Evolutionary conservation across 306 rosid species (phyloP).

Genomic region (Quercus glauca): DNA sequence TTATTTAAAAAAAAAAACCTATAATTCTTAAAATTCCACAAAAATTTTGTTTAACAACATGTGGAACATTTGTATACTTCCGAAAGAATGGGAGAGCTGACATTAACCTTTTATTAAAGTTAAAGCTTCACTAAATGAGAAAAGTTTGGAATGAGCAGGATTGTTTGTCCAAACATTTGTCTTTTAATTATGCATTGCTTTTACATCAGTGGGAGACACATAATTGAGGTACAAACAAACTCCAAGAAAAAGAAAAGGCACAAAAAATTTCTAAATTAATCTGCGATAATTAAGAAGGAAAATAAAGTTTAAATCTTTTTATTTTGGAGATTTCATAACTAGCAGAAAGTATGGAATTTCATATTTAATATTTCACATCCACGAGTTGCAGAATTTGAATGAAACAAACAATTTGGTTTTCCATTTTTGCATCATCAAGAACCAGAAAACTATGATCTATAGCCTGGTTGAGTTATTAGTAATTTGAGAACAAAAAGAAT

Average conservation of each 20-base stretch:
- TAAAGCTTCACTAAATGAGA: not conserved
- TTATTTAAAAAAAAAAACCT: too few relatives aligned
- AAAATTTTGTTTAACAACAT: too few relatives aligned
- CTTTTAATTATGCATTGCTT: not conserved
- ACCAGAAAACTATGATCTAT: not conserved
- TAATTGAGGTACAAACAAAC: not conserved
- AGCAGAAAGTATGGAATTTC: not conserved
- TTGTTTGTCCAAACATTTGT: not conserved
- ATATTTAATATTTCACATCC: not conserved
- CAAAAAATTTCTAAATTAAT: not conserved
- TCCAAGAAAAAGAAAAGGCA: not conserved
- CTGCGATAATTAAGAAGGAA: not conserved
- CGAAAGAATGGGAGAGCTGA: too few relatives aligned
- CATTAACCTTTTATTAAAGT: too few relatives aligned
- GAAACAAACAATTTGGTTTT: not conserved
- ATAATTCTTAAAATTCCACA: too few relatives aligned
- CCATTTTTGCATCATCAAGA: not conserved
- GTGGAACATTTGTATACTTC: too few relatives aligned
- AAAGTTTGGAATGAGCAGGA: not conserved
- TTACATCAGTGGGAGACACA: not conserved
- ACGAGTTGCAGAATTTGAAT: not conserved
- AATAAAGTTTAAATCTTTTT: not conserved
- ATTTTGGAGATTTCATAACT: not conserved
- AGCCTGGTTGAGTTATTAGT: not conserved
- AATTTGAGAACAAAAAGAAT: not conserved